A percentile compares a stretch with the other conserved stretches of the same genome.
These are phyloP conservation scores for Filobasidium floriforme DNA, from an alignment of 768 basidiomycete genomes.

Conservation along the genomic window DNA sequence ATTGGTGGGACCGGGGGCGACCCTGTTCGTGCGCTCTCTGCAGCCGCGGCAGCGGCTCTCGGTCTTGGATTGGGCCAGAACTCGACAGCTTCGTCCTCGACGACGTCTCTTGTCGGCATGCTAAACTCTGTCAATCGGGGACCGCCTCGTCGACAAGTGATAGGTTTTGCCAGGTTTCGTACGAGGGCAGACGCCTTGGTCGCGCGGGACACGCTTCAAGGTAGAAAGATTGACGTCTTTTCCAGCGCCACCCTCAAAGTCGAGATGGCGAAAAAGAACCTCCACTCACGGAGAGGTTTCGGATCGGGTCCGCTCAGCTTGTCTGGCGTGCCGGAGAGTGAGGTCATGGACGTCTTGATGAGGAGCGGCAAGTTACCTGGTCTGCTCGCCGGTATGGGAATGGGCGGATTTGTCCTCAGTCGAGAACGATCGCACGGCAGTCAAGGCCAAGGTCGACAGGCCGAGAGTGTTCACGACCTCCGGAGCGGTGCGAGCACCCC, in stretches of 20 bases:
- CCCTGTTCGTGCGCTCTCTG: not conserved
- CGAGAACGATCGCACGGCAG: slow-evolving; percentile 2
- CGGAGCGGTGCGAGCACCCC: slow-evolving; percentile 2
- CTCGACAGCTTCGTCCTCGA: slow-evolving; percentile 17
- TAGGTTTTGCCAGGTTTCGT: slow-evolving; percentile 94
- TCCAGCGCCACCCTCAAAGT: slow-evolving; percentile 90
- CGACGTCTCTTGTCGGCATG: slow-evolving; percentile 19
- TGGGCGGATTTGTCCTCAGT: slow-evolving; percentile 10
- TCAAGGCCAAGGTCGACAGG: not conserved
- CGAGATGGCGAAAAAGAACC: slow-evolving; percentile 99
- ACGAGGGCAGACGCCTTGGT: slow-evolving; percentile 76
- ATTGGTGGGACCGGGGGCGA: not conserved
- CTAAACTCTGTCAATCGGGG: slow-evolving; percentile 7
- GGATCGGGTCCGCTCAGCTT: not conserved
- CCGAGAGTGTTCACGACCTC: not conserved
- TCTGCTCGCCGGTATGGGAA: slow-evolving; percentile 1
- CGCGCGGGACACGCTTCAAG: slow-evolving; percentile 80
- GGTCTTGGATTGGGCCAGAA: not conserved
- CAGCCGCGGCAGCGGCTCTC: not conserved
- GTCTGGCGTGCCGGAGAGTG: slow-evolving; percentile 49
- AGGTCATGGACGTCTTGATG: slow-evolving; percentile 36
- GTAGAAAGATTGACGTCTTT: slow-evolving; percentile 81
- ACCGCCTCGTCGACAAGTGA: slow-evolving; percentile 73
- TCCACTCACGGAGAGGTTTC: slow-evolving; percentile 82
- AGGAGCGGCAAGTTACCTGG: slow-evolving; percentile 30